Evolutionary conservation across 2,329 filamentous ascomycete species (phyloP), one percentile per base, ranked within the genome.

Genomic region (Epichloe baconii): DNA sequence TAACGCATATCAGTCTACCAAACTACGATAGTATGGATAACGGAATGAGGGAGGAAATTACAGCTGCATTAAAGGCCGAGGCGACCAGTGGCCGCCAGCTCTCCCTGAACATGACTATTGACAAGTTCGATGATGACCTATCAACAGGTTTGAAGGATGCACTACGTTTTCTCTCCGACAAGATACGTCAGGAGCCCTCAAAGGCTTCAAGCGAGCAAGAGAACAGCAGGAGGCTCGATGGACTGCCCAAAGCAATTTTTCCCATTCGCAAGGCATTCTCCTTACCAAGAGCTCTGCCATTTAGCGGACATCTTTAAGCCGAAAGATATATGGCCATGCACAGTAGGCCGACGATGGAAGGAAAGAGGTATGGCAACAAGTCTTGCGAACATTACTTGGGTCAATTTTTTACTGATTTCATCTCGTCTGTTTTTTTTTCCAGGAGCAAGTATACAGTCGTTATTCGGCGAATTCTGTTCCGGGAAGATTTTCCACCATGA

Each of bases 231-330:
- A 47, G 48, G 5, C 57, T n/a, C 36, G 44, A 42, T 34, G 56
- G 2, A 0, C 60, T 78, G 2, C 68, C 74, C 0, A 68, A 58
- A 12, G 60, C 61, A 0, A 78, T 83, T 3, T 68, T 96, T 95
- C 57, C 87, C 90, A 0, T 96, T 90, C 61, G 91, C 91, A 0
- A 79, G 91, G 1, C 91, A 97, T 65, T 94, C 91, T 0, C 95
- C 88, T 0, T 91, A 93, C 54, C 70, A 73, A 0, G 91, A 96
- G 63, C 75, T 95, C 3, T 85, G 87, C 55, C 68, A 80, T 49
- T 69, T 96, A 1, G 73, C 95, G 1, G 63, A 71, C 3, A 71
- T 74, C 0, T 86, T 96, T 58, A 77, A 70, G 31, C 89, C 89
- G 0, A 79, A 69, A 44, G 88, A 96, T 58, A 72, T 96, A 2